A percentile compares a stretch with the other conserved stretches of the same genome.
Evolutionary conservation across 768 basidiomycete genomes (phyloP).

Genomic region (Asterophora lycoperdoides): DNA sequence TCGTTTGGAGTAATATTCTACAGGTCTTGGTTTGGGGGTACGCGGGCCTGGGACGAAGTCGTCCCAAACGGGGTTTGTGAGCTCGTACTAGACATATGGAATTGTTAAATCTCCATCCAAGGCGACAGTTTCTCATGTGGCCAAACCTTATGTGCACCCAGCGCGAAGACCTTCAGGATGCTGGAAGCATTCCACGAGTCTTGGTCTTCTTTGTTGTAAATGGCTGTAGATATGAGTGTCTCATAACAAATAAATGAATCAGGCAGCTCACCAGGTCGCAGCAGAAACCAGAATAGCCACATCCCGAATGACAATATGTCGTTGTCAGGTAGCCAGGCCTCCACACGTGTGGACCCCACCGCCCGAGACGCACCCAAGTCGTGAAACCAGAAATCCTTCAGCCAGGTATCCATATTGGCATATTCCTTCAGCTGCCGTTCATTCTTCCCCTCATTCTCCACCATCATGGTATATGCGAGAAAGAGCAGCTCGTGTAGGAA

Average conservation of each 20-base stretch:
- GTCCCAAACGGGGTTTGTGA: slow-evolving; percentile 56
- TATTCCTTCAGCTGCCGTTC: slow-evolving; percentile 66
- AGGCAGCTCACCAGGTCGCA: slow-evolving; percentile 49
- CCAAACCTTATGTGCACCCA: slow-evolving; percentile 59
- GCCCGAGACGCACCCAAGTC: slow-evolving; percentile 52
- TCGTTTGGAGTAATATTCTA: slow-evolving; percentile 42
- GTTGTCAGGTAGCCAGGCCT: slow-evolving; percentile 55
- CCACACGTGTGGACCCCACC: slow-evolving; percentile 33
- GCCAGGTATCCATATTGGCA: slow-evolving; percentile 58
- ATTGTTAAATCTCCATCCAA: slow-evolving; percentile 4
- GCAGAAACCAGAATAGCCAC: slow-evolving; percentile 78
- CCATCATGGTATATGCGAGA: slow-evolving; percentile 70
- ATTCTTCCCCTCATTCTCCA: slow-evolving; percentile 79
- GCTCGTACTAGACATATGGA: slow-evolving; percentile 46
- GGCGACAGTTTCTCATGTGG: not conserved
- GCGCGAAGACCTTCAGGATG: slow-evolving; percentile 56
- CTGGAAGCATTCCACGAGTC: slow-evolving; percentile 42
- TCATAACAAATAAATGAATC: not conserved
- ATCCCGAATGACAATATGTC: slow-evolving; percentile 56
- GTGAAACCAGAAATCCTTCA: slow-evolving; percentile 65
- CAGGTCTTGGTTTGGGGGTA: slow-evolving; percentile 17
- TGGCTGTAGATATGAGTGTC: slow-evolving; percentile 33
- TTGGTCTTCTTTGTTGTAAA: slow-evolving; percentile 37
- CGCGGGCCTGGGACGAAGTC: slow-evolving; percentile 42
- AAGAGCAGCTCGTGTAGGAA: slow-evolving; percentile 50